Evolutionary conservation across 139 green algal species (phyloP).

Genomic region (Chlamydomonas sphaeroides): DNA sequence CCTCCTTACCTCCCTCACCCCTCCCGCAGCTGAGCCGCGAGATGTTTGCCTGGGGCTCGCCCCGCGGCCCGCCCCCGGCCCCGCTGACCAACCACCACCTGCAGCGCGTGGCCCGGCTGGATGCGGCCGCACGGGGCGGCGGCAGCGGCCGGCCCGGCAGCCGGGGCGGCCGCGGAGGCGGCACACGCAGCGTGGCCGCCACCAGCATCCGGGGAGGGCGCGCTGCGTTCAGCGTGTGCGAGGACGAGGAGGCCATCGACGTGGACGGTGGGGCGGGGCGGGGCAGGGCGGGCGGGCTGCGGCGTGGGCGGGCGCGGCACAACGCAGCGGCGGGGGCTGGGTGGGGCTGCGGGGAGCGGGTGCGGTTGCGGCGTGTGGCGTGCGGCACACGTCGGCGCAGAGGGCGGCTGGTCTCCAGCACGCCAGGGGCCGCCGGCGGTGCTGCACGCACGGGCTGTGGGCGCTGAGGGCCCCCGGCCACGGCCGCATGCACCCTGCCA

Average conservation of each 20-base stretch:
- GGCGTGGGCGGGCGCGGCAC: not conserved
- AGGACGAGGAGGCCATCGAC: conserved; percentile 30
- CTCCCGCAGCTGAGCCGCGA: not conserved
- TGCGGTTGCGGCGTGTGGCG: too few species aligned
- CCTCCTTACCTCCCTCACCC: not conserved
- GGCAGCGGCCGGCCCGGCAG: not conserved
- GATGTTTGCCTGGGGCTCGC: not conserved
- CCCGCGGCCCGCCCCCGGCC: not conserved
- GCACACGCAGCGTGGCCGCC: not conserved
- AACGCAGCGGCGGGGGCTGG: too few species aligned
- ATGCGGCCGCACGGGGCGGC: not conserved
- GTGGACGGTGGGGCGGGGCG: conserved; percentile 23
- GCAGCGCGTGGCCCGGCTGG: not conserved
- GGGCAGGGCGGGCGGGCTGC: not conserved
- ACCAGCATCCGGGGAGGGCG: conserved; percentile 11
- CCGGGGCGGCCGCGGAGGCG: not conserved
- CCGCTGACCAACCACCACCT: conserved; percentile 26
- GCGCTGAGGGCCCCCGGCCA: too few species aligned
- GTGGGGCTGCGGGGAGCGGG: too few species aligned
- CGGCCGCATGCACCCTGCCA: too few species aligned
- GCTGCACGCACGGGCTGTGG: too few species aligned
- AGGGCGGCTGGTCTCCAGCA: too few species aligned
- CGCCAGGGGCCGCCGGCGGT: too few species aligned
- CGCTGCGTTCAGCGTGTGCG: conserved; percentile 8
- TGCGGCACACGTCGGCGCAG: too few species aligned